These are phyloP conservation scores for Nakazawaea ishiwadae DNA, from an alignment of 805 yeast genomes.

Conservation along the genomic window DNA sequence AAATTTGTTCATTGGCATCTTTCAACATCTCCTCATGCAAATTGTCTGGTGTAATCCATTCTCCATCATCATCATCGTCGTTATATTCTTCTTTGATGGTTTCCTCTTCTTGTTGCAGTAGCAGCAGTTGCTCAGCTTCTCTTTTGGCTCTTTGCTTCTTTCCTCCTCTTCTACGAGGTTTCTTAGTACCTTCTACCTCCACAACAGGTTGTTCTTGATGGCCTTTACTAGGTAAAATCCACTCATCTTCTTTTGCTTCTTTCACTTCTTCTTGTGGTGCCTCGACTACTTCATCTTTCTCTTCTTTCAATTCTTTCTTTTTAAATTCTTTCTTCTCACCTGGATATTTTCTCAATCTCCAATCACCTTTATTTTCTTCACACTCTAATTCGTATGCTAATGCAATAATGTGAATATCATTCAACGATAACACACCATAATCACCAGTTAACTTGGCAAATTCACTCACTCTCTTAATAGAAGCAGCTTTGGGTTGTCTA, in stretches of 20 bases:
- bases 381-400: slow-evolving; percentile 82
- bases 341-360: slow-evolving; percentile 68
- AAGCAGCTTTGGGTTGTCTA: slow-evolving; percentile 71
- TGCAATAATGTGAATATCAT: slow-evolving; percentile 92
- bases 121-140: slow-evolving; percentile 33
- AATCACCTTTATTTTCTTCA: slow-evolving; percentile 63
- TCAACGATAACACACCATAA: slow-evolving; percentile 76
- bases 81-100: slow-evolving; percentile 44
- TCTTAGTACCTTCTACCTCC: slow-evolving; percentile 25
- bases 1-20: slow-evolving; percentile 62
- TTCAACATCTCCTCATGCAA: slow-evolving; percentile 63
- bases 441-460: slow-evolving; percentile 93
- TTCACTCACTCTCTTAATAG: slow-evolving; percentile 59
- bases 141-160: slow-evolving; percentile 58
- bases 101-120: slow-evolving; percentile 19
- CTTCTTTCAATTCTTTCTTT: slow-evolving; percentile 16
- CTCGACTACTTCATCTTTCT: slow-evolving; percentile 9
- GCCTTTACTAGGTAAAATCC: slow-evolving; percentile 12
- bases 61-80: slow-evolving; percentile 79
- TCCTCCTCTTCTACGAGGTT: slow-evolving; percentile 58
- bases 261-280: slow-evolving; percentile 10
- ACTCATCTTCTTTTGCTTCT: slow-evolving; percentile 7
- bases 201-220: slow-evolving; percentile 9
- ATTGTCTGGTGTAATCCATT: slow-evolving; percentile 92
- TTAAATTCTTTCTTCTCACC: slow-evolving; percentile 46